A percentile compares a stretch with the other conserved stretches of the same genome.
phyloP scores from a whole-genome alignment of 257 asterid species.

The Plectranthus barbatus region DNA sequence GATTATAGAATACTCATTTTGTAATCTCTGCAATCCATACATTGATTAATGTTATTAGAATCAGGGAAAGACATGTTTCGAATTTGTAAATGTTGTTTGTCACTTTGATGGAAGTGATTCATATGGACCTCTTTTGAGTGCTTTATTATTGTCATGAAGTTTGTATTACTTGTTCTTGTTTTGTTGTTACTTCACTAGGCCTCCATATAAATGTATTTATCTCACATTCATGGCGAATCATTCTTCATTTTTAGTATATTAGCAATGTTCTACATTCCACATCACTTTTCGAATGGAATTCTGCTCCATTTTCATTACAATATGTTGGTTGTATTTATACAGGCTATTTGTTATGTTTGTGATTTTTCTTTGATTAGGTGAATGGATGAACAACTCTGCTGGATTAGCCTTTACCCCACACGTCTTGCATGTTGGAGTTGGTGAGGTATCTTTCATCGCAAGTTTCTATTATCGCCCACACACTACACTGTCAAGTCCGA shows the following conservation, averaged over 20 bases:
- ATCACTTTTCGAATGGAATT: too few species aligned
- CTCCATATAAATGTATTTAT: too few species aligned
- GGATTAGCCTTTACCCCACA: constrained; percentile 96
- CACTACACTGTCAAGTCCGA: not conserved
- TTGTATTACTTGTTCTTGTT: not conserved
- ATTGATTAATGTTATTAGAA: too few species aligned
- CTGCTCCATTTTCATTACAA: too few species aligned
- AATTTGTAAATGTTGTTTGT: not conserved
- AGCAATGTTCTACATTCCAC: not conserved
- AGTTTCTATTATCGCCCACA: not conserved
- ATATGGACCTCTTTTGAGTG: not conserved
- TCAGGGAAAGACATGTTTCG: too few species aligned
- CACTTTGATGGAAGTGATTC: not conserved
- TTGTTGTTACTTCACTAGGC: too few species aligned
- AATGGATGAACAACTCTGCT: constrained; percentile 97
- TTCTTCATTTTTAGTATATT: too few species aligned
- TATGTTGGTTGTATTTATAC: too few species aligned
- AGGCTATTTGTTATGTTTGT: not conserved
- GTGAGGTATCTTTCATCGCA: constrained; percentile 56
- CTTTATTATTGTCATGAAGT: not conserved
- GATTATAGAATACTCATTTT: too few species aligned
- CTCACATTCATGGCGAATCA: too few species aligned
- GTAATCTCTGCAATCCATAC: too few species aligned
- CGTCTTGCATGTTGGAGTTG: constrained; percentile 52
- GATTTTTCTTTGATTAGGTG: constrained; percentile 46